A percentile compares a stretch with the other conserved stretches of the same genome.
phyloP scores from a whole-genome alignment of 2,329 filamentous ascomycete genomes.

The Botrytis galanthina region DNA sequence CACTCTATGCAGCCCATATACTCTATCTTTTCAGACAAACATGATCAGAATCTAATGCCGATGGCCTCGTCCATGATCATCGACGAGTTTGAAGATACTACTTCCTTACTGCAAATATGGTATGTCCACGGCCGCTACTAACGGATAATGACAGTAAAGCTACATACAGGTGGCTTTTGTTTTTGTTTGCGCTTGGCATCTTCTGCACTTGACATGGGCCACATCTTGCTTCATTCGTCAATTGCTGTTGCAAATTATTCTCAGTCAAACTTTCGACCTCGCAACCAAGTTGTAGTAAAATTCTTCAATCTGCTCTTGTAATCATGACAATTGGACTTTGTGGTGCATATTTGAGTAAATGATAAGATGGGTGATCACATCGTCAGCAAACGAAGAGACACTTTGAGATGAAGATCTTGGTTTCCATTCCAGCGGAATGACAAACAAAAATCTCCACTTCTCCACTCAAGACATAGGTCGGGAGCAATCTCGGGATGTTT shows the following conservation, averaged over 20 bases:
- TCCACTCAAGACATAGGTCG: not conserved
- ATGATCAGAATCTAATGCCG: no score
- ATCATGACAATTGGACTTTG: no score
- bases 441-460: slow-evolving; percentile 5
- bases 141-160: not conserved
- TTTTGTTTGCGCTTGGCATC: not conserved
- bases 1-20: not conserved
- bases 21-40: no score
- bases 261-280: not conserved
- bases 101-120: not conserved
- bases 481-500: slow-evolving; percentile 14
- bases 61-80: no score
- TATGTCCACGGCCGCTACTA: not conserved
- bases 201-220: not conserved
- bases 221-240: not conserved
- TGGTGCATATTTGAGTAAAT: not conserved
- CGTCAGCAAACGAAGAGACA: not conserved
- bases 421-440: not conserved
- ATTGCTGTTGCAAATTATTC: not conserved
- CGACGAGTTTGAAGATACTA: no score
- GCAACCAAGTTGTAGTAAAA: not conserved
- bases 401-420: slow-evolving; percentile 3
- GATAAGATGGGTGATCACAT: not conserved
- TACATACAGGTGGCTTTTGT: not conserved
- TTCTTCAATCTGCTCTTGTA: not conserved